These are phyloP conservation scores for Ceratocystis albifundus DNA, from an alignment of 2,329 filamentous ascomycete species.

Conservation along the genomic window DNA sequence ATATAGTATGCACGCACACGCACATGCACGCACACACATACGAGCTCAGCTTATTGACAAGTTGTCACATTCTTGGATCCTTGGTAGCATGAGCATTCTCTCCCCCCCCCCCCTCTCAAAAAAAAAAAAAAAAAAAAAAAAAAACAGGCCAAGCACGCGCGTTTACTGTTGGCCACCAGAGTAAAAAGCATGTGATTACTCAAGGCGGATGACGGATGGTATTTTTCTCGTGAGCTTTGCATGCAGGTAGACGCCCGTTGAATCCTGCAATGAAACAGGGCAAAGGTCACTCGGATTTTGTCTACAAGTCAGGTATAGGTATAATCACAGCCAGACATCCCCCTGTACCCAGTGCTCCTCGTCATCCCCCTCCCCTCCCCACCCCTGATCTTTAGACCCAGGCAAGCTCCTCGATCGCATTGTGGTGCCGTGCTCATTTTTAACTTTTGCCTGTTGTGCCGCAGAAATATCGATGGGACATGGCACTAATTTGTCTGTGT, in stretches of 20 bases:
- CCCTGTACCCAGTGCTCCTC: neutral
- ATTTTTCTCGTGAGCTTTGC: neutral
- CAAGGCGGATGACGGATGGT: neutral
- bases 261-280: conserved; percentile 3
- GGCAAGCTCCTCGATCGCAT: neutral
- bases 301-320: conserved; percentile 1
- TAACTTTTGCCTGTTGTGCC: neutral
- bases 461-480: conserved; percentile 1
- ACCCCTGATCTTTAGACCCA: neutral
- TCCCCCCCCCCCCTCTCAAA: no score
- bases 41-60: no score
- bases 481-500: conserved; percentile 11
- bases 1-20: neutral
- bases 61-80: no score
- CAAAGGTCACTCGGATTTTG: neutral
- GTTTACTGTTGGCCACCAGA: no score
- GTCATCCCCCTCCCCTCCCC: no score
- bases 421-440: neutral
- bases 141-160: no score
- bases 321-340: neutral
- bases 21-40: neutral
- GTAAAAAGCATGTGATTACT: no score
- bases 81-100: no score
- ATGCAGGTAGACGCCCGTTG: conserved; percentile 7
- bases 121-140: no score